phyloP scores from a whole-genome alignment of 2,329 filamentous ascomycete genomes.

The Macrophomina tecta region DNA sequence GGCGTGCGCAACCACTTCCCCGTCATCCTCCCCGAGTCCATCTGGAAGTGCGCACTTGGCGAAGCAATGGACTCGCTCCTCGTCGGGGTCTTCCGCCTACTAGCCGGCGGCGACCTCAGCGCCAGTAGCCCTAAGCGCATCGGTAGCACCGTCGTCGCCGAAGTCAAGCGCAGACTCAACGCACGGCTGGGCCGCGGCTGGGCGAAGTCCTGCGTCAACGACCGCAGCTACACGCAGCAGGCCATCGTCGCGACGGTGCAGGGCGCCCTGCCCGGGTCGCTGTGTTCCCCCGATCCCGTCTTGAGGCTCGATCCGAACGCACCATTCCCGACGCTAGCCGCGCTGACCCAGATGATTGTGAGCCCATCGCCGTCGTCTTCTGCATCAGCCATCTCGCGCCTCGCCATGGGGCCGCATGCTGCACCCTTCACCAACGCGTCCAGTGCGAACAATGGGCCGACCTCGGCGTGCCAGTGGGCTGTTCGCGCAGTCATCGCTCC shows the following conservation, averaged over 20 bases:
- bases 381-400: background rate
- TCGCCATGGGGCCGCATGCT: background rate
- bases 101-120: background rate
- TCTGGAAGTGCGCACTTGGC: background rate
- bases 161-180: background rate
- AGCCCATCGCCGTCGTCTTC: background rate
- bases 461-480: background rate
- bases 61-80: background rate
- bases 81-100: background rate
- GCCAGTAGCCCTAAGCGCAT: background rate
- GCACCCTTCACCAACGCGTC: background rate
- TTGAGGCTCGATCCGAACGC: background rate
- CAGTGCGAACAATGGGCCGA: background rate
- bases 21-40: background rate
- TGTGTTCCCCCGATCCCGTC: background rate
- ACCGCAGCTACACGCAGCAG: background rate
- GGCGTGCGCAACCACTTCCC: conserved; percentile 31
- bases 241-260: background rate
- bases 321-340: background rate
- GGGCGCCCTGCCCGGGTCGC: background rate
- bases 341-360: background rate
- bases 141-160: background rate
- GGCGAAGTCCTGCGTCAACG: background rate
- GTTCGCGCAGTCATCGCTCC: background rate
- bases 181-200: background rate